Base-by-base conservation (phyloP, 2,329 filamentous ascomycete species). In the Curvularia verruculosa region DNA sequence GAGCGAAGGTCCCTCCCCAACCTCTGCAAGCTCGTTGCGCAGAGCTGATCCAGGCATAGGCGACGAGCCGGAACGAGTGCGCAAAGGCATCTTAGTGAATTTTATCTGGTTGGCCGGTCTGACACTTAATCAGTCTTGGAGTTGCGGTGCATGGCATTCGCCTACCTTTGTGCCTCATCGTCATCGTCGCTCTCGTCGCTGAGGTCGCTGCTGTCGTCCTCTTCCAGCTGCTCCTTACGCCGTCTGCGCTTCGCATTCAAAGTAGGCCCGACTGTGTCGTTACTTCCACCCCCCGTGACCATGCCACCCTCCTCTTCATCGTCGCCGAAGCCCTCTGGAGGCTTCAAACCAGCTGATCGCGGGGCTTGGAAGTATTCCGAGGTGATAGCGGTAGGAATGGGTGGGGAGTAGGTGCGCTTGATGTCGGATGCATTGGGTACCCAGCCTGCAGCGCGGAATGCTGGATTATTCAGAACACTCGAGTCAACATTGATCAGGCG, bases 61-160 rank as follows among this genome's bases (percentile, higher is more conserved):
- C 46, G 94, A 97, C 0, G 93, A 97, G 10, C 91, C 94, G 24
- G 93, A 91, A 54, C 94, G 87, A 64, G 87, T 87, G 28, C 93
- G 86, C 41, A 96, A 84, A 1, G 95, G 94, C 91, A 97, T 94
- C 78, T 98, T 98, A 47, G 90, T 87, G 77, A 99, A 99, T 72
- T 94, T 93, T 74, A 98, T 96, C 75, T 96, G 91, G 73, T 96
- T 91, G 2, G 89, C 89, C 43, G 90, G 89, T 52, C 89, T 71
- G 58, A 56, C 12, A 37, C 29, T n/a, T 31, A n/a, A 41, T 60
- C 31, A 63, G 54, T 44, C 43, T 34, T 37, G 21, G 46, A 34
- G 5, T 15, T 18, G 24, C 19, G 26, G 26, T n/a, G 36, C 24
- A 10, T 28, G 26, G 28, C n/a, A n/a, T 43, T 29, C 21, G 36